These are phyloP conservation scores for Nicotiana knightiana DNA, from an alignment of 257 asterid species.

Conservation along the genomic window DNA sequence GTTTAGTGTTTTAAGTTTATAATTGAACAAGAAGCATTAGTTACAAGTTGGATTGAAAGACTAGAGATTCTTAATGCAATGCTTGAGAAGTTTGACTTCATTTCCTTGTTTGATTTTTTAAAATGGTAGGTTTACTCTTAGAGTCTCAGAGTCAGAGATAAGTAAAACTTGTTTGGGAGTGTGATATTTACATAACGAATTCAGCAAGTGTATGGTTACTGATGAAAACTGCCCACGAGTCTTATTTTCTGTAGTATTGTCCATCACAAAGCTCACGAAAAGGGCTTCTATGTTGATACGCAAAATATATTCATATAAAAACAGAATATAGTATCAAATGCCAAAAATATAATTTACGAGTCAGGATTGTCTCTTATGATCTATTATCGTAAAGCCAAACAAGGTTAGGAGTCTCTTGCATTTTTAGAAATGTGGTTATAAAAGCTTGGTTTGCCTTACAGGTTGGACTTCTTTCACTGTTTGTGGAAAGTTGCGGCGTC, in stretches of 20 bases:
- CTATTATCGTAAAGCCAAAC: background rate
- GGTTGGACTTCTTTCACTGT: conserved; percentile 99
- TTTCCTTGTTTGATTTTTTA: background rate
- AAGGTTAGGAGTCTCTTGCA: background rate
- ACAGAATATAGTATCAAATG: background rate
- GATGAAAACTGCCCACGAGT: background rate
- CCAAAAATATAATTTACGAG: background rate
- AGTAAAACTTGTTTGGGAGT: background rate
- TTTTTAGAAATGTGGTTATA: background rate
- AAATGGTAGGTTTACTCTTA: background rate
- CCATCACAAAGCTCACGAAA: background rate
- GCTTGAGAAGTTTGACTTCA: background rate
- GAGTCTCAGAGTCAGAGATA: background rate
- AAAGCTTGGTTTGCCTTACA: conserved; percentile 26
- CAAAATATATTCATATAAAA: background rate
- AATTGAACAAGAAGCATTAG: background rate
- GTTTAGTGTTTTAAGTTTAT: background rate
- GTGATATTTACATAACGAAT: background rate
- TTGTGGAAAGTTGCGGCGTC: conserved; percentile 92
- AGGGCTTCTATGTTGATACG: background rate
- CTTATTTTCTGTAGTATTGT: background rate
- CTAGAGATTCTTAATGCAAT: background rate
- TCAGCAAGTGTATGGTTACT: background rate
- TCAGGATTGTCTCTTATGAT: background rate
- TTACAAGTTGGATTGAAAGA: background rate